These are phyloP conservation scores for Candida sanyaensis DNA, from an alignment of 1,139 yeast genomes.

Conservation along the genomic window DNA sequence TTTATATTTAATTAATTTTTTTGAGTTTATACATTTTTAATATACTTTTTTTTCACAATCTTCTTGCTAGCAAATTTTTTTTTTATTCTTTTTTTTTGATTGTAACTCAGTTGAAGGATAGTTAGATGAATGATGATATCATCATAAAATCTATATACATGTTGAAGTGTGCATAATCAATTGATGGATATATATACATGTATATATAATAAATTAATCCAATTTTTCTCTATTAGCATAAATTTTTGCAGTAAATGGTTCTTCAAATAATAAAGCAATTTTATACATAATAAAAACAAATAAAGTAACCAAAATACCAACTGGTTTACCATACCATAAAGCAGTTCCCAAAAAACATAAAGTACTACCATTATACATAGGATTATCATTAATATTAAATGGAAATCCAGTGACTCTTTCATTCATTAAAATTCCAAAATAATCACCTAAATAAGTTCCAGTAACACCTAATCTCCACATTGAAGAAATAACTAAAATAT, in stretches of 20 bases:
- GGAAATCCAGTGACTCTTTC: constrained; percentile 94
- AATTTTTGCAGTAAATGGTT: constrained; percentile 92
- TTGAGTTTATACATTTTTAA: constrained; percentile 1
- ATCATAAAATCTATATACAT: constrained; percentile 2
- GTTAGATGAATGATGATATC: too few relatives aligned
- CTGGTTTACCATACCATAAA: constrained; percentile 84
- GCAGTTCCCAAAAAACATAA: constrained; percentile 90
- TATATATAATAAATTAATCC: too few relatives aligned
- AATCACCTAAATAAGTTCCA: constrained; percentile 96
- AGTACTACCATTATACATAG: constrained; percentile 95
- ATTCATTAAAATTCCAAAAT: constrained; percentile 92
- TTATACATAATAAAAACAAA: constrained; percentile 81
- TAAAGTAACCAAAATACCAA: constrained; percentile 73
- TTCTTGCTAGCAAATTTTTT: too few relatives aligned
- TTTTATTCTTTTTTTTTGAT: not conserved
- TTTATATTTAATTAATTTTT: too few relatives aligned
- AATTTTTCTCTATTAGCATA: constrained; percentile 47
- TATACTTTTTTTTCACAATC: not conserved
- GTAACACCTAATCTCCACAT: constrained; percentile 96
- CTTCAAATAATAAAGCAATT: constrained; percentile 85
- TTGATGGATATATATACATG: too few relatives aligned
- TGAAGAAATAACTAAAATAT: constrained; percentile 74
- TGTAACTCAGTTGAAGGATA: not conserved
- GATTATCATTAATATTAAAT: constrained; percentile 85
- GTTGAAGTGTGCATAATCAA: constrained; percentile 2